Evolutionary conservation across 2,329 filamentous ascomycete species (phyloP).

Genomic region (Pseudogymnoascus destructans): DNA sequence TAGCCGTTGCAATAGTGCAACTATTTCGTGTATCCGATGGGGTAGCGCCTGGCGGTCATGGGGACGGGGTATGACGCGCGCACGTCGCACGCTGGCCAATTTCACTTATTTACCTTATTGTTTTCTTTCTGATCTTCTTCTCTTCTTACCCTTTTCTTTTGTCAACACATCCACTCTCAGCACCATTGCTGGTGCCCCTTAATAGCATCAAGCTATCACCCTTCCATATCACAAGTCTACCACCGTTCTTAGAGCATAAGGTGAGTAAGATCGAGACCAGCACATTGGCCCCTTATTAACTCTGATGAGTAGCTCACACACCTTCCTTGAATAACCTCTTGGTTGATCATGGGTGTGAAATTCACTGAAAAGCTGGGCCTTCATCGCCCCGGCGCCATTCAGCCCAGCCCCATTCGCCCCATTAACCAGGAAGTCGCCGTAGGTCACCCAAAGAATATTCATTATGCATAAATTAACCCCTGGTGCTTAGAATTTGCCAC

Average conservation of each 20-base stretch:
- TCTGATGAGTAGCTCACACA: background rate
- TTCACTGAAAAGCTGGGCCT: no score
- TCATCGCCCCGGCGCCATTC: no score
- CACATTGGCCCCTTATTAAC: background rate
- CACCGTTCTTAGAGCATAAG: background rate
- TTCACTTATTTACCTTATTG: constrained; percentile 1
- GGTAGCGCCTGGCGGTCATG: constrained; percentile 1
- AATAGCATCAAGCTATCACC: background rate
- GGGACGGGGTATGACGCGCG: constrained; percentile 5
- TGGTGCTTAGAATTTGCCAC: background rate
- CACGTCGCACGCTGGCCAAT: background rate
- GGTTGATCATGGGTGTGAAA: background rate
- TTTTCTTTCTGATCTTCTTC: background rate
- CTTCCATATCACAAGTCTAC: background rate
- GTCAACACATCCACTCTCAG: background rate
- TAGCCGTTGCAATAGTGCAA: background rate
- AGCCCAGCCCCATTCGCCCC: background rate
- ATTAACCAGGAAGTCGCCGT: background rate
- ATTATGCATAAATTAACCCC: background rate
- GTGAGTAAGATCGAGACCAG: background rate
- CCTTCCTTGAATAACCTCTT: background rate
- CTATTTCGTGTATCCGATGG: background rate
- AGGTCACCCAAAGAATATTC: background rate
- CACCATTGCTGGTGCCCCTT: background rate
- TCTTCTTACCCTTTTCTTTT: background rate